Evolutionary conservation across 352 stramenopile genomes (phyloP), one percentile per base, ranked within the genome.

Genomic region (Poterioochromonas sp.): DNA sequence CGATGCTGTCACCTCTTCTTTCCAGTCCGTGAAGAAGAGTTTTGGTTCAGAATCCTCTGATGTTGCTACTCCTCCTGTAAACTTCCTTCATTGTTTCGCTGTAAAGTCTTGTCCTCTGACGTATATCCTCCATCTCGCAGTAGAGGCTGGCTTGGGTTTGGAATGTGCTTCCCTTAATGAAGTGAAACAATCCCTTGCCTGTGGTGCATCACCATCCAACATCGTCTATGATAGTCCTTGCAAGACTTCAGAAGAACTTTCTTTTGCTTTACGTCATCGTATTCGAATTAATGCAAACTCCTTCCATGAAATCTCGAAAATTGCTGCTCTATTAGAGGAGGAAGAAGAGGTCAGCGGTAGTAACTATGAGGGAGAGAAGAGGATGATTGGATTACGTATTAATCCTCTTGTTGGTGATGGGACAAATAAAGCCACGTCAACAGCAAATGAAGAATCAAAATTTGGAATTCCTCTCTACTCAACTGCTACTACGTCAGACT

Each of bases 201-300:
- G 80, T 22, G 85, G 84, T 22, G 87, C 80, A 62, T 69, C 68
- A 53, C 76, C 82, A 40, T 73, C 49, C 32, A 40, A 80, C 35
- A 70, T 96, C 18, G 88, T 96, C 11, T 97, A 92, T 82, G 92
- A 97, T 78, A 95, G 89, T 18, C 92, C 92, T 18, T 94, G 89
- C 83, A 97, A 97, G 82, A 96, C 91, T 20, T 41, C 85, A 26
- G 79, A 80, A 8, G 92, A 97, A 80, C 80, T 97, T 35, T 82
- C 84, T 37, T 86, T 90, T 53, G 85, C 93, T 76, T 80, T 97
- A 63, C 63, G 82, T 64, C 84, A 85, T 37, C 90, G 90, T 0
- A 87, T 94, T 29, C 90, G 91, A 77, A 87, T 96, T 77, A 96
- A 97, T 84, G 73, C 92, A 22, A 92, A 97, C 84, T 96, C 94